Evolutionary conservation across 192 early-diverging fungal genomes (phyloP).

Genomic region (Gamsiella multidivaricata): DNA sequence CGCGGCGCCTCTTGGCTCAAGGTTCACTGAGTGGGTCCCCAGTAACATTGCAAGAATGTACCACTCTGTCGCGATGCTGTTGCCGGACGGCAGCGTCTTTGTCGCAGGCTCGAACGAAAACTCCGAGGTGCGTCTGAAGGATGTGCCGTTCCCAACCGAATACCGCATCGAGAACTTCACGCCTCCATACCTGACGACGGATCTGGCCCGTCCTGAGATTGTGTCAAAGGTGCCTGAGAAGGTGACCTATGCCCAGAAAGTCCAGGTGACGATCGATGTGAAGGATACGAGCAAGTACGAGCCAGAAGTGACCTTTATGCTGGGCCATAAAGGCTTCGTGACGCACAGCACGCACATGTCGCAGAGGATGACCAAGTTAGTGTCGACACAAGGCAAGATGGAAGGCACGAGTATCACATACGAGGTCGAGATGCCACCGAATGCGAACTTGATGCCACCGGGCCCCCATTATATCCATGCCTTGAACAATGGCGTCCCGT

Average conservation of each 20-base stretch:
- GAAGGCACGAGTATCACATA: slow-evolving; percentile 26
- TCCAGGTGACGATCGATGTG: slow-evolving; percentile 52
- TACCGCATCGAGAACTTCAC: slow-evolving; percentile 65
- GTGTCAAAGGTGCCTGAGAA: slow-evolving; percentile 23
- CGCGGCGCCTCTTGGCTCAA: slow-evolving; percentile 40
- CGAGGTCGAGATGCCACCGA: slow-evolving; percentile 58
- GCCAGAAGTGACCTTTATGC: slow-evolving; percentile 51
- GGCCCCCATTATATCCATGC: slow-evolving; percentile 62
- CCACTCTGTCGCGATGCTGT: slow-evolving; percentile 64
- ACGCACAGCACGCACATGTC: slow-evolving; percentile 69
- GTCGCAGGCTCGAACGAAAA: slow-evolving; percentile 55
- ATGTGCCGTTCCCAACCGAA: slow-evolving; percentile 58
- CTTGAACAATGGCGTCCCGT: slow-evolving; percentile 62
- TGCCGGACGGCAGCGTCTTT: slow-evolving; percentile 57
- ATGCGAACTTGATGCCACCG: slow-evolving; percentile 65
- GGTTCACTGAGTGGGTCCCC: slow-evolving; percentile 52
- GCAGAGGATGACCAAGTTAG: slow-evolving; percentile 60
- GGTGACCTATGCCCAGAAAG: slow-evolving; percentile 45
- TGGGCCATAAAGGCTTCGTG: slow-evolving; percentile 61
- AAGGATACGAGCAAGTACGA: slow-evolving; percentile 33
- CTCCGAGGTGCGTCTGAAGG: slow-evolving; percentile 31
- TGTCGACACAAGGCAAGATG: slow-evolving; percentile 2
- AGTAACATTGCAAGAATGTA: slow-evolving; percentile 72
- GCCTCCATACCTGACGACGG: slow-evolving; percentile 63
- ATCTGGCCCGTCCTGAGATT: slow-evolving; percentile 54